These are phyloP conservation scores for Geotrichum siamense DNA, from an alignment of 1,139 yeast species.

Conservation along the genomic window DNA sequence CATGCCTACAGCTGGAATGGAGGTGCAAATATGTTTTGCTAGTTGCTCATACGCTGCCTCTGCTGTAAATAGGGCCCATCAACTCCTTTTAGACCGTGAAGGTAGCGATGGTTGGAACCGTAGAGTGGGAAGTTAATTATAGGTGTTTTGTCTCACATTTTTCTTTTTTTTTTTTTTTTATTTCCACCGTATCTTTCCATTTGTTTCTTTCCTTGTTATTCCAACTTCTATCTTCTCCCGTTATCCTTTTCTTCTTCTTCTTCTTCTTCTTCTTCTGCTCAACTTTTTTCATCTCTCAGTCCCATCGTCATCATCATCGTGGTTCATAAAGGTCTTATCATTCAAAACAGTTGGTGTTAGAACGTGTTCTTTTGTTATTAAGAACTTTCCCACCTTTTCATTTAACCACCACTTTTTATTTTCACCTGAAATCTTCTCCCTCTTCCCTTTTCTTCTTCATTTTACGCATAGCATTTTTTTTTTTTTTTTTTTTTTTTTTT, in stretches of 20 bases:
- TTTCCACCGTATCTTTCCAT: conserved; percentile 1
- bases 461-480: neutral
- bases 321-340: too few relatives aligned
- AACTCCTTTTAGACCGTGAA: too few relatives aligned
- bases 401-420: neutral
- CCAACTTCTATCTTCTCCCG: neutral
- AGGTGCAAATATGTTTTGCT: too few relatives aligned
- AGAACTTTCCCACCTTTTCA: neutral
- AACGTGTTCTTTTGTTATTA: too few relatives aligned
- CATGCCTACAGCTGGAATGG: too few relatives aligned
- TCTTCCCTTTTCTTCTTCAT: neutral
- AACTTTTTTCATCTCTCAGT: neutral
- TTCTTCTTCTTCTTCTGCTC: neutral
- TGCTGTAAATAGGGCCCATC: too few relatives aligned
- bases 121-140: too few relatives aligned
- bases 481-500: neutral
- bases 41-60: too few relatives aligned
- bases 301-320: neutral
- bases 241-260: neutral
- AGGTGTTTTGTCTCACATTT: too few relatives aligned
- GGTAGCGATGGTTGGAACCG: too few relatives aligned
- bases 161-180: neutral
- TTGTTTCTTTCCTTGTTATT: neutral
- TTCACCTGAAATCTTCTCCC: neutral
- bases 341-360: too few relatives aligned